A percentile compares a stretch with the other conserved stretches of the same genome.
Conservation (phyloP, 495 filamentous ascomycete species). For the Penicillium arizonense region DNA sequence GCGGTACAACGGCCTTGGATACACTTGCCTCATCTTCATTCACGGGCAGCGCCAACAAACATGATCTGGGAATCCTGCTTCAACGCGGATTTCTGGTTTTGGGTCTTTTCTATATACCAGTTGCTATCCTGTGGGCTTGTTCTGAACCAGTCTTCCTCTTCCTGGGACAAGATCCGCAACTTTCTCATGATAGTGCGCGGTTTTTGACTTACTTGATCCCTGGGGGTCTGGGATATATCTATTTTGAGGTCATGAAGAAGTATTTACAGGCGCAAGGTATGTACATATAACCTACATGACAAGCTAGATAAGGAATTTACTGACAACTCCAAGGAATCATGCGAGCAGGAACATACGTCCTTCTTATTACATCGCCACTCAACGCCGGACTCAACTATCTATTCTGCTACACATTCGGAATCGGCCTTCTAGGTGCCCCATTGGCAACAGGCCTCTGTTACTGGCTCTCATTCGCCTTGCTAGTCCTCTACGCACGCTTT, state of each 20-base stretch:
- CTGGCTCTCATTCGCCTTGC: conserved; percentile 78
- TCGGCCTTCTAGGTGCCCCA: conserved; percentile 78
- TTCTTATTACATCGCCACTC: conserved; percentile 78
- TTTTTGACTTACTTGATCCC: conserved; percentile 80
- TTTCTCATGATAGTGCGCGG: conserved; percentile 70
- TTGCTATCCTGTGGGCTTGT: conserved; percentile 73
- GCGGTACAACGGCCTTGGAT: conserved; percentile 89
- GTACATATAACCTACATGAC: neutral
- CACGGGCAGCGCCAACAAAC: conserved; percentile 77
- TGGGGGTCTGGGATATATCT: conserved; percentile 85
- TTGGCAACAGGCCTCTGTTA: conserved; percentile 83
- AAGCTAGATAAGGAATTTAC: neutral
- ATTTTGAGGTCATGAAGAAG: conserved; percentile 91
- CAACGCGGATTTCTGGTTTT: conserved; percentile 79
- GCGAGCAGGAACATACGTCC: conserved; percentile 82
- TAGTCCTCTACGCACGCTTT: conserved; percentile 74
- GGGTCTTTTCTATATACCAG: conserved; percentile 70
- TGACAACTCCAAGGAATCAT: conserved; percentile 64
- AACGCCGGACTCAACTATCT: conserved; percentile 77
- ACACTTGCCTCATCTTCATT: conserved; percentile 85
- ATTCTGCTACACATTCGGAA: conserved; percentile 68
- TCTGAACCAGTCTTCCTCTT: conserved; percentile 73
- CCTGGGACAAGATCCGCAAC: conserved; percentile 76
- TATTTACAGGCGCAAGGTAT: conserved; percentile 86
- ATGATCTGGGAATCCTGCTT: conserved; percentile 79